Conservation (phyloP, 2,329 filamentous ascomycete species). For the Penicillium concentricum region DNA sequence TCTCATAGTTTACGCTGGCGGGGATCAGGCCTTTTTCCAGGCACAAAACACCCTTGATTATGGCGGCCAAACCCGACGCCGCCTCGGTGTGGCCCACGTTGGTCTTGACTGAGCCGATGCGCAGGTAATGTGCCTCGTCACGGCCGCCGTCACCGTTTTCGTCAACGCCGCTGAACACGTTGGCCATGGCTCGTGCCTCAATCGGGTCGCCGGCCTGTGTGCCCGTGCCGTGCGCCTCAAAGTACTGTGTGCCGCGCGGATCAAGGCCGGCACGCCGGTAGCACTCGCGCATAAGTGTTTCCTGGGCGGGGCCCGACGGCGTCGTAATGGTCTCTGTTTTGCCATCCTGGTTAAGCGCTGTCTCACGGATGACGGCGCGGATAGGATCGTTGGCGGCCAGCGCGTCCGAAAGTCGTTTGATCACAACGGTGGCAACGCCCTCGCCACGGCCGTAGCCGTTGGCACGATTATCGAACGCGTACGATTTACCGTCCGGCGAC, state of each 20-base stretch:
- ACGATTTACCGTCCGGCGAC: not conserved
- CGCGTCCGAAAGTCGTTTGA: slow-evolving; percentile 51
- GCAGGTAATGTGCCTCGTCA: not conserved
- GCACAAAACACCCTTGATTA: not conserved
- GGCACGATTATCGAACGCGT: slow-evolving; percentile 47
- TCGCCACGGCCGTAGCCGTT: slow-evolving; percentile 56
- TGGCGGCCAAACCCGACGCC: not conserved
- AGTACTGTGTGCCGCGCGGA: not conserved
- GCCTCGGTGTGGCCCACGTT: not conserved
- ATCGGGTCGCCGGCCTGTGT: not conserved
- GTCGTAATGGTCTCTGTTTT: slow-evolving; percentile 27
- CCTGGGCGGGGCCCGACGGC: slow-evolving; percentile 24
- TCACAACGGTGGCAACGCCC: slow-evolving; percentile 45
- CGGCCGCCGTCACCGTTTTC: no score
- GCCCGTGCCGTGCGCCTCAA: slow-evolving; percentile 11
- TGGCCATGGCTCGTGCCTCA: not conserved
- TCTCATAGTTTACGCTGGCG: not conserved
- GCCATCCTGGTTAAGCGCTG: slow-evolving; percentile 35
- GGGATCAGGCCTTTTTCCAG: not conserved
- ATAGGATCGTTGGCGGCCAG: slow-evolving; percentile 48
- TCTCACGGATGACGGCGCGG: slow-evolving; percentile 41
- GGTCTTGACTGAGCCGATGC: not conserved
- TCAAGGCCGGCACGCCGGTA: slow-evolving; percentile 14
- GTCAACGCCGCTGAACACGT: not conserved
- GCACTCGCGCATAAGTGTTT: slow-evolving; percentile 31